Evolutionary conservation across 1,284 basidiomycete species (phyloP).

Genomic region (Entoloma clypeatum): DNA sequence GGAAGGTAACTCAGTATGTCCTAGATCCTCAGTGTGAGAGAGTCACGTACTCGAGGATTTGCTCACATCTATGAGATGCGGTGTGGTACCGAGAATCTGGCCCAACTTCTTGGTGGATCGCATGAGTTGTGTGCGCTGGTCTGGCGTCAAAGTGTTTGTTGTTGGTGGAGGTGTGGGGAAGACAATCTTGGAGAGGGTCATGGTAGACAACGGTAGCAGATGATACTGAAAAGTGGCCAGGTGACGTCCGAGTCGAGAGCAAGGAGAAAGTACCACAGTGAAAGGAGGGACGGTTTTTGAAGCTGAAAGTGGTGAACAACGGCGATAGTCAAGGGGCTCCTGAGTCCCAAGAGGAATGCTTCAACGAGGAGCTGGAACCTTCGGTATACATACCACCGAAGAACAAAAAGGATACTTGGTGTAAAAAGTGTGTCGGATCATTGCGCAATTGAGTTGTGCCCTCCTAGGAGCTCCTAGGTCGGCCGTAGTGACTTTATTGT

Average conservation of each 20-base stretch:
- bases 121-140: slow-evolving; percentile 53
- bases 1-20: neutral
- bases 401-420: slow-evolving; percentile 7
- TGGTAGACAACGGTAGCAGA: too few relatives aligned
- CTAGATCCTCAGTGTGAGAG: slow-evolving; percentile 4
- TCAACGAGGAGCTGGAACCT: neutral
- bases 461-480: neutral
- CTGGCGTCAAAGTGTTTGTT: slow-evolving; percentile 48
- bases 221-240: too few relatives aligned
- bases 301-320: too few relatives aligned
- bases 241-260: too few relatives aligned
- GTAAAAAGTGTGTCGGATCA: neutral
- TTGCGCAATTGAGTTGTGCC: neutral
- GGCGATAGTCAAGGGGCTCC: slow-evolving; percentile 5
- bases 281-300: too few relatives aligned
- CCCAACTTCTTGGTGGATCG: slow-evolving; percentile 60
- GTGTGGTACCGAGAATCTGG: slow-evolving; percentile 56
- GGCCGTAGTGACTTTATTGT: neutral
- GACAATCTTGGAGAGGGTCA: too few relatives aligned
- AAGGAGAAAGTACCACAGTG: too few relatives aligned
- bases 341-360: slow-evolving; percentile 1
- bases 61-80: slow-evolving; percentile 48
- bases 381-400: slow-evolving; percentile 5
- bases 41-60: neutral
- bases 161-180: slow-evolving; percentile 60